These are phyloP conservation scores for Astragalus glycyphyllos DNA, from an alignment of 306 rosid genomes.

Conservation along the genomic window DNA sequence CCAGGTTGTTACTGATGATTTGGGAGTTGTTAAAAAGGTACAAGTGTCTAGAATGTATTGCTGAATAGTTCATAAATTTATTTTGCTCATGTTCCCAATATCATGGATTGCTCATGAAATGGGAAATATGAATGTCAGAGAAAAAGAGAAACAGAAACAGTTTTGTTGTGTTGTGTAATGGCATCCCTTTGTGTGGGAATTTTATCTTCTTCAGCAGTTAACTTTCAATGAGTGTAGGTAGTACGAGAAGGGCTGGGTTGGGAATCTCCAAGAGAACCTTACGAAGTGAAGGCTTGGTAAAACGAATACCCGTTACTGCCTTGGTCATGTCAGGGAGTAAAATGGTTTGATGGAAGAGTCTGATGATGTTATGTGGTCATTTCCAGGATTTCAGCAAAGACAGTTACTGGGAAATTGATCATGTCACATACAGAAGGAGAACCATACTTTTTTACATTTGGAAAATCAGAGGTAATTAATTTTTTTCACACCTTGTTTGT, in stretches of 20 bases:
- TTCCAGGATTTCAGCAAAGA: constrained; percentile 84
- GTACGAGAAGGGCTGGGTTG: constrained; percentile 88
- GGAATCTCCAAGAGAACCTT: constrained; percentile 98
- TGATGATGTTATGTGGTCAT: constrained; percentile 46
- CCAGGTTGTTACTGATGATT: constrained; percentile 88
- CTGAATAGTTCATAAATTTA: constrained; percentile 4
- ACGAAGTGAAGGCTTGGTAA: constrained; percentile 98
- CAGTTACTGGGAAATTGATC: constrained; percentile 71
- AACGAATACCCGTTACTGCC: constrained; percentile 8
- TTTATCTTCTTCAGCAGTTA: constrained; percentile 13
- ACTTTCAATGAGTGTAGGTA: constrained; percentile 59
- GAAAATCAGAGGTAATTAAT: constrained; percentile 83
- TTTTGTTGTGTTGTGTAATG: constrained; percentile 8
- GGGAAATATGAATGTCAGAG: constrained; percentile 15
- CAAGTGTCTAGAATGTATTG: constrained; percentile 32
- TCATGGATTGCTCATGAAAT: constrained; percentile 35
- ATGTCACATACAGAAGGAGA: constrained; percentile 71
- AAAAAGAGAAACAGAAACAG: neutral
- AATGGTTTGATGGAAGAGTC: constrained; percentile 33
- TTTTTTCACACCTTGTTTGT: constrained; percentile 22
- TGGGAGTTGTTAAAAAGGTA: constrained; percentile 93
- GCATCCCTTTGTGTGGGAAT: neutral
- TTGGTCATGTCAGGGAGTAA: constrained; percentile 35
- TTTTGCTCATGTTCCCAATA: constrained; percentile 7
- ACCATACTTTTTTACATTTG: constrained; percentile 85